Evolutionary conservation across 106 monocot species (phyloP).

Genomic region (Allium cepa): DNA sequence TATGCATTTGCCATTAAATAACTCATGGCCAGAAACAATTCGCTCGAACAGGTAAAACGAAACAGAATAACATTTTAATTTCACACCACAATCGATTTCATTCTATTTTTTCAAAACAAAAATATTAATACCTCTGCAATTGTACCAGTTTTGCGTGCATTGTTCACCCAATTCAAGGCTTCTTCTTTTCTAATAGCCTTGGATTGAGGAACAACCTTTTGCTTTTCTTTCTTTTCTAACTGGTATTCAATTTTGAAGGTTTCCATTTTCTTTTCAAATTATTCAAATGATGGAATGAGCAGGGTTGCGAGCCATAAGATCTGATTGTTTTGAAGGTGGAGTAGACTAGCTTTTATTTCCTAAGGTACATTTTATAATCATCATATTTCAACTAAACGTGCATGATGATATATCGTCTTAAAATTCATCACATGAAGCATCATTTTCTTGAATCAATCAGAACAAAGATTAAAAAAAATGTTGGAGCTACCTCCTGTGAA

Average conservation of each 20-base stretch:
- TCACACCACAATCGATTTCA: neutral
- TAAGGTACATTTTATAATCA: neutral
- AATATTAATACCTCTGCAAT: neutral
- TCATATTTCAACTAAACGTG: neutral
- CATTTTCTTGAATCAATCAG: neutral
- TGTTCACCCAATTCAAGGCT: constrained; percentile 2
- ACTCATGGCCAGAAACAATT: neutral
- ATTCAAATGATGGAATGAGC: neutral
- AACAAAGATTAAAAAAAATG: neutral
- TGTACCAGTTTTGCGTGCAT: neutral
- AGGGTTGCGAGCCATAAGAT: neutral
- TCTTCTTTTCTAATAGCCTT: neutral
- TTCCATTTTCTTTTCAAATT: neutral
- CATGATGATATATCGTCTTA: neutral
- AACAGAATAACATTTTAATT: neutral
- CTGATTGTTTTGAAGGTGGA: neutral
- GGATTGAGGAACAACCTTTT: constrained; percentile 2
- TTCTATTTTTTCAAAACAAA: neutral
- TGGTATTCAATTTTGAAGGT: too few relatives aligned
- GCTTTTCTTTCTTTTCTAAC: neutral
- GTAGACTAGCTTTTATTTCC: neutral
- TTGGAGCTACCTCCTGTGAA: neutral
- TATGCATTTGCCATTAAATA: neutral
- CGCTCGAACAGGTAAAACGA: neutral
- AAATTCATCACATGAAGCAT: neutral